Evolutionary conservation across 306 rosid species (phyloP), one percentile per base, ranked within the genome.

Genomic region (Alnus glutinosa): DNA sequence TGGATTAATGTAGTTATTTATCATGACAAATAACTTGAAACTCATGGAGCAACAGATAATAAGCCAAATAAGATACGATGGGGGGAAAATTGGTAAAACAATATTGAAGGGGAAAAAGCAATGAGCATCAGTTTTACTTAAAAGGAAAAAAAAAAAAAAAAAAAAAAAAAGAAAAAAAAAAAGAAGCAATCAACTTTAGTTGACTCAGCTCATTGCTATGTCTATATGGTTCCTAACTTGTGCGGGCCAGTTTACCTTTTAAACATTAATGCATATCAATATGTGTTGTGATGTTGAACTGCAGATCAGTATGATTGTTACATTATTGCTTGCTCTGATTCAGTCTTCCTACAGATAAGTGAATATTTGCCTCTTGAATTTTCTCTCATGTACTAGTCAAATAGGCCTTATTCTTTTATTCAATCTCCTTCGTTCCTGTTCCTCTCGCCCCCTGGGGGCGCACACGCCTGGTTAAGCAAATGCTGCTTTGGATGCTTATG

Each of bases 11-110:
- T 49, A 57, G 52, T 15, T 30, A n/a, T 51, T 48, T n/a, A 11
- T 78, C 51, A 69, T 30, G 44, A 66, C 57, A 28, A 9, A 68
- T 52, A 34, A 77, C 42, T 12, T 37, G 47, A 58, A 57, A 48
- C 18, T 44, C 76, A 15, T 52, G 62, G 23, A 75, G 36, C 70
- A 73, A 68, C 39, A 69, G 28, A 42, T 57, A 64, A 79, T 66
- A 57, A 23, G 62, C 67, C 23, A 42, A 16, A 10, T 10, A 59
- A 9, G 37, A 59, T 59, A 23, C 28, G 28, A 23, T 23, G 28
- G 4, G 37, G 4, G 66, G 1, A 28, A 28, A 9, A 23, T 59
- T 19, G 2, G 1, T 10, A 59, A 9, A 59, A 58, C 4, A 7
- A 7, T 3, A 34, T 34, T 34, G 23, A 64, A 37, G 23, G 12